Evolutionary conservation across 768 basidiomycete species (phyloP), one percentile per base, ranked within the genome.

Genomic region (Mycena latifolia): DNA sequence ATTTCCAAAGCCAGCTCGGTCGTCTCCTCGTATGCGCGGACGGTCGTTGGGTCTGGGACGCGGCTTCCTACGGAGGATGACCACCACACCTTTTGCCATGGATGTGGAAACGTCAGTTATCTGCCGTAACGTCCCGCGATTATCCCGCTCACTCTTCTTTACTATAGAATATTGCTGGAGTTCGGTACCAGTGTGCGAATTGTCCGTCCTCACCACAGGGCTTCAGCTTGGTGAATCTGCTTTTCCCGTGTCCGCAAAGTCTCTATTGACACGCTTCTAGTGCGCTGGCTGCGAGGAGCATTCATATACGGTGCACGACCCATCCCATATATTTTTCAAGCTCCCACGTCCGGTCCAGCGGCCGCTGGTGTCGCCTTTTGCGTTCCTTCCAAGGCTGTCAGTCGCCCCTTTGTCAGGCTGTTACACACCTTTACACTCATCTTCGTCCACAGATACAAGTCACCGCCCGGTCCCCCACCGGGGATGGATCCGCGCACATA

Each of bases 261-360:
- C 12, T 31, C 3, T 27, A 39, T 41, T 58, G 17, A 63, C 1
- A 12, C 35, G 55, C 57, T 31, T 50, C 1, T 58, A 98, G 95
- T 98, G 96, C 75, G 80, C 87, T 24, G 82, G 81, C 29, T 98
- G 96, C 74, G 96, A 98, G 77, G 78, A 80, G 31, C 84, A 82
- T 45, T 97, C 95, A 0, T 93, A 95, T 73, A 77, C 83, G 8
- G 72, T 93, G 20, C 96, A 98, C 73, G 89, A 97, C 74, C 89
- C 94, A 0, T 86, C 85, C 78, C 96, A 98, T 66, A 80, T 92
- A 14, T 98, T 98, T 79, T 88, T 97, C 83, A 96, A 94, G 73
- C 82, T 98, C 35, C 89, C 89, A 35, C 86, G 93, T 22, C 93
- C 92, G 3, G 90, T 96, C 14, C 85, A 94, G 29, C 82, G 84